These are phyloP conservation scores for Breviolum minutum DNA, from an alignment of 73 alveolate species.

Conservation along the genomic window DNA sequence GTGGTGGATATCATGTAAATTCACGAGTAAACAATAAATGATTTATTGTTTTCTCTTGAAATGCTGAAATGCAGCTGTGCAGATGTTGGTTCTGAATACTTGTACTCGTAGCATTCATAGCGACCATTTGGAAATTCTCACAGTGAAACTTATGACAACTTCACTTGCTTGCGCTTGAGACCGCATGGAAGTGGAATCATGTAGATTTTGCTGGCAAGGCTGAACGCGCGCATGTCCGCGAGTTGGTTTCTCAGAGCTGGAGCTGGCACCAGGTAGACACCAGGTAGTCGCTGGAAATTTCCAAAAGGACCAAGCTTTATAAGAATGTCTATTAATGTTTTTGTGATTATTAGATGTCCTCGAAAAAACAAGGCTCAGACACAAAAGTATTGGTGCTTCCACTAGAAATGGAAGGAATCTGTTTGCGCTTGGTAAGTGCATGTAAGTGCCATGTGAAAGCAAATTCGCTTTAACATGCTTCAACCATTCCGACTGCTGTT, in stretches of 20 bases:
- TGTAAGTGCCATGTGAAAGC: too few relatives aligned
- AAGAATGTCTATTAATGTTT: too few relatives aligned
- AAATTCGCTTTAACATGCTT: too few relatives aligned
- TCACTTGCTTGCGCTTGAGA: background rate
- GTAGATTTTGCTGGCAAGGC: background rate
- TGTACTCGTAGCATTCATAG: background rate
- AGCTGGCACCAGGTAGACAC: background rate
- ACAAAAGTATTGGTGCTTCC: background rate
- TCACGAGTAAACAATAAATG: too few relatives aligned
- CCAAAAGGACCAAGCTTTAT: too few relatives aligned
- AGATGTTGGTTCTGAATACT: background rate
- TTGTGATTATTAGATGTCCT: too few relatives aligned
- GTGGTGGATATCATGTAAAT: too few relatives aligned
- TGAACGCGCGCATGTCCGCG: conserved; percentile 51
- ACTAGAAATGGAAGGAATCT: too few relatives aligned
- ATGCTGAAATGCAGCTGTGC: background rate
- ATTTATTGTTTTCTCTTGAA: too few relatives aligned
- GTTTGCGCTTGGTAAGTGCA: too few relatives aligned
- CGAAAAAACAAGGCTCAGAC: background rate
- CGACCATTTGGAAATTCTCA: background rate
- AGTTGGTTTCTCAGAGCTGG: background rate
- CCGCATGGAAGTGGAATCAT: background rate
- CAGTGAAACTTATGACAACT: background rate
- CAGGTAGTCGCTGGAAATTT: too few relatives aligned
- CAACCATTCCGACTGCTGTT: too few relatives aligned